Evolutionary conservation across 169 alveolate genomes (phyloP), one percentile per base, ranked within the genome.

Genomic region (Plasmodium relictum): DNA sequence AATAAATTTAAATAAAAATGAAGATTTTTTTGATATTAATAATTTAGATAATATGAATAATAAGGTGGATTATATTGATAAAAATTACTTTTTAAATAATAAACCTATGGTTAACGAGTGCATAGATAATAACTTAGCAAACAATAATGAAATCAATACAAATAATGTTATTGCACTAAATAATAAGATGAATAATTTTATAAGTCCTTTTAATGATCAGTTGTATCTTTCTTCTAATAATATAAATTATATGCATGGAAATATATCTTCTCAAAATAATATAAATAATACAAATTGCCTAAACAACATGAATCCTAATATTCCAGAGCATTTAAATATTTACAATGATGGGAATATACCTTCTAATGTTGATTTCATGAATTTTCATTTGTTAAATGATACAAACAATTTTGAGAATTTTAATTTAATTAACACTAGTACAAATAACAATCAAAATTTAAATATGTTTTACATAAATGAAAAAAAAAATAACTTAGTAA

Each of bases 151-250:
- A 10, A 68, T 9, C 6, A 50, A 44, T 58, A 8, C 37, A 8
- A 42, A 39, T 58, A 65, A 80, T 22, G 22, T 6, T 12, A 66
- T 16, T 48, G 14, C 62, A 69, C n/a, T 63, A 63, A 85, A 85
- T 56, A 50, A 85, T 65, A 85, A 85, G 8, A 85, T 73, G 50
- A 85, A 44, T 20, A 85, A 54, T 18, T 73, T 61, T 48, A 8
- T 59, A 5, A 42, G 56, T 42, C 37, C 37, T 16, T 61, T 61
- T 45, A 85, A 85, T 59, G 88, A 85, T 5, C 73, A 66, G 0
- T n/a, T 73, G 31, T 73, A 65, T 69, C 45, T 73, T 18, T 63
- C 69, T 14, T 71, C 58, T 16, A 58, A 54, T 7, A 70, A 74
- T 74, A 9, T 63, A 45, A 87, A 70, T 87, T 74, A 69, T 48